These are phyloP conservation scores for Solidago caesia DNA, from an alignment of 129 eudicot species.

Conservation along the genomic window DNA sequence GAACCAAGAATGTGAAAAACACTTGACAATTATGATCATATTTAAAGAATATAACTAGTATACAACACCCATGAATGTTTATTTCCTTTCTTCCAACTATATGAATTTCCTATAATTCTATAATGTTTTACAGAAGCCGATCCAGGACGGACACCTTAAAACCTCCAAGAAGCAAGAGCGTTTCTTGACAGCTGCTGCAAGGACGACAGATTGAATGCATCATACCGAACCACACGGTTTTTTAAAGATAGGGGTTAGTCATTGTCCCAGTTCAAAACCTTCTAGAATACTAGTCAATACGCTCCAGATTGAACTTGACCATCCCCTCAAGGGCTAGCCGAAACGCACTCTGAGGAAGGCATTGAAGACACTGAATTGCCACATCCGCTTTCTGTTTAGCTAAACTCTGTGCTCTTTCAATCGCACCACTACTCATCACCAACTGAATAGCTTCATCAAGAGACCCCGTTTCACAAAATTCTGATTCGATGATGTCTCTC, in stretches of 20 bases:
- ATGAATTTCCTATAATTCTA: conserved; percentile 39
- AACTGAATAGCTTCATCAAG: conserved; percentile 67
- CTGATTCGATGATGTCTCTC: conserved; percentile 78
- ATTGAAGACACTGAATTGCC: conserved; percentile 61
- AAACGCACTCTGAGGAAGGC: conserved; percentile 69
- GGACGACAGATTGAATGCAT: conserved; percentile 4
- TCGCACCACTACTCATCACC: conserved; percentile 69
- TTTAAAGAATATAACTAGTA: conserved; percentile 25
- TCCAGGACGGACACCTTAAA: conserved; percentile 8
- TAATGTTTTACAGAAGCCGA: conserved; percentile 13
- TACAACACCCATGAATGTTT: conserved; percentile 37
- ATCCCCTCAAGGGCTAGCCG: conserved; percentile 70
- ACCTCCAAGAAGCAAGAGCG: conserved; percentile 23
- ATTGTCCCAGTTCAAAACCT: not conserved
- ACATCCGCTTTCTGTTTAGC: conserved; percentile 73
- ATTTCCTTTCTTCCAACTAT: conserved; percentile 39
- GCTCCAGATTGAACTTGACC: conserved; percentile 76
- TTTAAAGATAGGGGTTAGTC: not conserved
- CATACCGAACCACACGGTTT: conserved; percentile 16
- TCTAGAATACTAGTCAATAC: conserved; percentile 45
- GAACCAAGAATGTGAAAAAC: not conserved
- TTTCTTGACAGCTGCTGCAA: conserved; percentile 22
- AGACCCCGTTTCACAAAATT: conserved; percentile 72
- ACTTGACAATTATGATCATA: not conserved
- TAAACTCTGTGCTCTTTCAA: conserved; percentile 56